These are phyloP conservation scores for Malus sylvestris DNA, from an alignment of 306 rosid species.

Conservation along the genomic window DNA sequence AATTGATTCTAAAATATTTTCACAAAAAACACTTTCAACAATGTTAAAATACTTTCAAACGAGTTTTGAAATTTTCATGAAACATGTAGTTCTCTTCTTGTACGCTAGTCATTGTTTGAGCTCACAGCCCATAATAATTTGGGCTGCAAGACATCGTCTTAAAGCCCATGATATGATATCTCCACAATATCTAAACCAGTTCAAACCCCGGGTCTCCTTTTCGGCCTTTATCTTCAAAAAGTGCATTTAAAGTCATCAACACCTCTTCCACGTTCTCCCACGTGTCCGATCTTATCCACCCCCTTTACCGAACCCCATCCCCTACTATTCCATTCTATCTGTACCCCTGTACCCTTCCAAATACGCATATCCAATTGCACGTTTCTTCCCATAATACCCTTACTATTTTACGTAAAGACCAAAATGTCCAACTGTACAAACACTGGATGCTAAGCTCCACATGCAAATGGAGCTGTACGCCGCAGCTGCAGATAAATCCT, in stretches of 20 bases:
- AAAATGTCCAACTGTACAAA: not conserved
- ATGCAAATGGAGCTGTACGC: not conserved
- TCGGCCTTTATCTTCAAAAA: not conserved
- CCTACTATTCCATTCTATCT: not conserved
- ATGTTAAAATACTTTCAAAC: too few species aligned
- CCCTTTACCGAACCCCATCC: not conserved
- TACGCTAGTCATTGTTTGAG: too few species aligned
- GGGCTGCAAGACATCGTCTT: too few species aligned
- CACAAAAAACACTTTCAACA: too few species aligned
- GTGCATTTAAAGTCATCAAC: not conserved
- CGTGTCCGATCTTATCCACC: constrained; percentile 29
- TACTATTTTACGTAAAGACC: not conserved
- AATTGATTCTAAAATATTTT: too few species aligned
- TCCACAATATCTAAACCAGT: too few species aligned
- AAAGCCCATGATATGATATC: too few species aligned
- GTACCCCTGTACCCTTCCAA: too few species aligned
- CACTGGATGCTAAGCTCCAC: rapidly evolving
- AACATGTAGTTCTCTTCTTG: too few species aligned
- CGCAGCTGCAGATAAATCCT: not conserved
- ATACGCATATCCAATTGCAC: rapidly evolving
- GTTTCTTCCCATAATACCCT: not conserved
- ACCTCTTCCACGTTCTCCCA: not conserved
- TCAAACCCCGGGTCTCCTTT: not conserved
- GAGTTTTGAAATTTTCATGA: too few species aligned
- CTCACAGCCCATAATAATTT: too few species aligned